Evolutionary conservation across 768 basidiomycete species (phyloP).

Genomic region (Boletus edulis): DNA sequence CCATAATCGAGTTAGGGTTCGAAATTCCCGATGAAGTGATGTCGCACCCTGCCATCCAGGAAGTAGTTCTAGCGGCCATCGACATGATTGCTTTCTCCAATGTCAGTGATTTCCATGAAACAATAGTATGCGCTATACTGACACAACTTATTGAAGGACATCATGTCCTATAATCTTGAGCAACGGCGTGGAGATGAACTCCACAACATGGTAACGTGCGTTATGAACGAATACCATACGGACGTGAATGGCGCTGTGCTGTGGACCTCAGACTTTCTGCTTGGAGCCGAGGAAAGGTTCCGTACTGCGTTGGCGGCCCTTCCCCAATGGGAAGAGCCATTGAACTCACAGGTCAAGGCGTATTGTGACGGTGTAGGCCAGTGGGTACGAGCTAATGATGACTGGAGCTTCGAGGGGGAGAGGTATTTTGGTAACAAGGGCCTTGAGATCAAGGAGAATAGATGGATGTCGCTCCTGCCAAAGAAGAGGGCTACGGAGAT

Average conservation of each 20-base stretch:
- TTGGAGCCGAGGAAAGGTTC: conserved; percentile 3
- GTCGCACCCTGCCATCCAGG: conserved; percentile 35
- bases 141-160: conserved; percentile 21
- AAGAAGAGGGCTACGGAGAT: no score
- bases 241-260: conserved; percentile 19
- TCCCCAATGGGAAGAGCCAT: conserved; percentile 38
- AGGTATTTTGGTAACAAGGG: no score
- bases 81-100: conserved; percentile 35
- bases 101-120: conserved; percentile 5
- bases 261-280: conserved; percentile 10
- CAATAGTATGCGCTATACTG: background rate
- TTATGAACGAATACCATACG: conserved; percentile 42
- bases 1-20: conserved; percentile 34
- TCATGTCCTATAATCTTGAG: conserved; percentile 32
- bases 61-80: conserved; percentile 25
- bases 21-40: conserved; percentile 41
- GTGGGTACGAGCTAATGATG: no score
- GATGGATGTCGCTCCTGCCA: no score
- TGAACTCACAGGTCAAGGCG: no score
- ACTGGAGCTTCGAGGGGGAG: no score
- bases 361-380: no score
- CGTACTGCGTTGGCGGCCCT: conserved; percentile 11
- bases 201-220: conserved; percentile 47
- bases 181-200: conserved; percentile 27
- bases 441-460: no score